A percentile compares a stretch with the other conserved stretches of the same genome.
phyloP scores from a whole-genome alignment of 306 rosid species.

The Senna siamea region DNA sequence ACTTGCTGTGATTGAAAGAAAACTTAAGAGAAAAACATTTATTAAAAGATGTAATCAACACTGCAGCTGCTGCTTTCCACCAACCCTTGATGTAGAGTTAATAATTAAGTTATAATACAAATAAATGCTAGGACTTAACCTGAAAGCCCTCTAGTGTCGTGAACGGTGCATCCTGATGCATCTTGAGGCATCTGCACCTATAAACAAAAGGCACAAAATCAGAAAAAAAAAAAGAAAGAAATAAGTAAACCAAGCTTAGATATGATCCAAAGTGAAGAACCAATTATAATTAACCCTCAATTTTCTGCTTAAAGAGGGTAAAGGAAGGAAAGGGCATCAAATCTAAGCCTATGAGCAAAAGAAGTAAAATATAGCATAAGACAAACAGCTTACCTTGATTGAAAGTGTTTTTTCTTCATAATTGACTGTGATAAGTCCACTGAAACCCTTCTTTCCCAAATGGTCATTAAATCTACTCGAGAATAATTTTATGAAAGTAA shows the following conservation, averaged over 20 bases:
- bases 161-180: conserved; percentile 76
- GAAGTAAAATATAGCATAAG: conserved; percentile 1
- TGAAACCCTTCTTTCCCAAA: conserved; percentile 84
- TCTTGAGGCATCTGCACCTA: conserved; percentile 98
- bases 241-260: neutral
- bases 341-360: neutral
- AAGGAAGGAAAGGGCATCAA: neutral
- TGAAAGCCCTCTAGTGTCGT: conserved; percentile 90
- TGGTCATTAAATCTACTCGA: conserved; percentile 72
- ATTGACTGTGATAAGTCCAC: conserved; percentile 71
- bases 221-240: conserved; percentile 6
- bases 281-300: neutral
- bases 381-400: conserved; percentile 68
- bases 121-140: conserved; percentile 49
- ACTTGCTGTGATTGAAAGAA: neutral
- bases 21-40: neutral
- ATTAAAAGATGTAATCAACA: neutral
- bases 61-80: neutral
- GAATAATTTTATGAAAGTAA: conserved; percentile 25
- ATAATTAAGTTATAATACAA: neutral
- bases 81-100: no score
- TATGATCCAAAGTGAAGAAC: conserved; percentile 7
- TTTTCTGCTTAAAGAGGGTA: neutral
- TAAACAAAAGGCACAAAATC: conserved; percentile 23
- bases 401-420: conserved; percentile 74